phyloP scores from a whole-genome alignment of 345 rosid genomes.

The Populus davidiana region DNA sequence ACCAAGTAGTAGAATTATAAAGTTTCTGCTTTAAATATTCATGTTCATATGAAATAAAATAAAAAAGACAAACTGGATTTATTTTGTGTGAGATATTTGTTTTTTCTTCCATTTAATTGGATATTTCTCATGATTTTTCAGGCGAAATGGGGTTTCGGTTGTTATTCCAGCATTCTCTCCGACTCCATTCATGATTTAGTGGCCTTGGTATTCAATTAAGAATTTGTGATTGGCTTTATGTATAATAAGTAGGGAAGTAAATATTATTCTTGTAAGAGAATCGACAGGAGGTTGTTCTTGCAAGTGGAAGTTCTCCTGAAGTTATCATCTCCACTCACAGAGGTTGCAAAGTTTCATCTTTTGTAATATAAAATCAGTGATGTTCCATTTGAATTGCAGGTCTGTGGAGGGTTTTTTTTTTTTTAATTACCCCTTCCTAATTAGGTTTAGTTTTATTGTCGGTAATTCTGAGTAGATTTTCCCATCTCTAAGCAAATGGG shows the following conservation, averaged over 20 bases:
- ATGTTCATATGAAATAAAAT: background rate
- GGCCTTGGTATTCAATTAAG: background rate
- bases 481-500: background rate
- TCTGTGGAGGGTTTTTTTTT: no score
- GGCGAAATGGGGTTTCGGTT: slow-evolving; percentile 29
- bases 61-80: background rate
- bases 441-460: background rate
- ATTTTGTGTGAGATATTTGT: background rate
- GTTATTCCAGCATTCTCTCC: slow-evolving; percentile 53
- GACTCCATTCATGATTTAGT: slow-evolving; percentile 60
- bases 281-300: background rate
- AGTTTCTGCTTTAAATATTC: background rate
- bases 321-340: background rate
- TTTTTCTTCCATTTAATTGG: background rate
- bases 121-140: slow-evolving; percentile 14
- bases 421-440: no score
- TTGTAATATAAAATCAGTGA: background rate
- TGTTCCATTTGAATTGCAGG: background rate
- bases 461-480: background rate
- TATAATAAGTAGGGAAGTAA: background rate
- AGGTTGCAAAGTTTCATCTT: background rate
- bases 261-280: background rate
- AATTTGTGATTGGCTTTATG: background rate
- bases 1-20: background rate
- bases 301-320: background rate